phyloP scores from a whole-genome alignment of 148 eudicot species.

The Rhododendron vialii region DNA sequence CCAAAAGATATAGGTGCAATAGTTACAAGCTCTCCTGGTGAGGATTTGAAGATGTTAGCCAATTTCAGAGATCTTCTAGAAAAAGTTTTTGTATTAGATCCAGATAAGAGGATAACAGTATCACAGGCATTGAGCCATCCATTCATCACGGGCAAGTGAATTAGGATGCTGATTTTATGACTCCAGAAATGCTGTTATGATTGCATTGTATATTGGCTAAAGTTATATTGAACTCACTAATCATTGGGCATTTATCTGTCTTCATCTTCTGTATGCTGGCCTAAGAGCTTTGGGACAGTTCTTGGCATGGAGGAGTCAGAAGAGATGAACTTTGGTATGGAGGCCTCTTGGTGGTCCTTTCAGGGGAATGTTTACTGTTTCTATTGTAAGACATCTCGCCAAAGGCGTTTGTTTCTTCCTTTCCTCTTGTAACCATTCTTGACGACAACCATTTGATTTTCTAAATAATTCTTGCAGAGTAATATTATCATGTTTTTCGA shows the following conservation, averaged over 20 bases:
- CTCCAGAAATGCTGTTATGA: conserved; percentile 71
- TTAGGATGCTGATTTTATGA: conserved; percentile 80
- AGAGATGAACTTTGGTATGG: conserved; percentile 43
- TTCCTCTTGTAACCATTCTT: conserved; percentile 67
- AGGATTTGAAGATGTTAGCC: conserved; percentile 91
- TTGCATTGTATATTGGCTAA: conserved; percentile 49
- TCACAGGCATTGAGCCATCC: conserved; percentile 93
- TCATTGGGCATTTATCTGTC: conserved; percentile 69
- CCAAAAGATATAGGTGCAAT: conserved; percentile 79
- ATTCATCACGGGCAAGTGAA: conserved; percentile 99
- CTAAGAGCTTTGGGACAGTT: conserved; percentile 43
- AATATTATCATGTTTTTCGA: not conserved
- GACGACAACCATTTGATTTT: conserved; percentile 35
- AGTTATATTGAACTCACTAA: conserved; percentile 55
- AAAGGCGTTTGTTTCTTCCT: conserved; percentile 60
- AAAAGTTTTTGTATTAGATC: conserved; percentile 80
- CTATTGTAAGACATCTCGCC: conserved; percentile 96
- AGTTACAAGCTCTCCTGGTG: conserved; percentile 72
- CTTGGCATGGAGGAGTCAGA: conserved; percentile 43
- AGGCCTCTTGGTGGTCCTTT: conserved; percentile 61
- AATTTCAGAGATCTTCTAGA: conserved; percentile 90
- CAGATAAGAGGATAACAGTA: conserved; percentile 89
- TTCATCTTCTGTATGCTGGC: conserved; percentile 54
- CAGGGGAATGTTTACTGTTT: conserved; percentile 74
- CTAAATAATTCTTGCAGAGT: not conserved